A percentile compares a stretch with the other conserved stretches of the same genome.
phyloP scores from a whole-genome alignment of 139 green algal species.

The Chlorella sp. region DNA sequence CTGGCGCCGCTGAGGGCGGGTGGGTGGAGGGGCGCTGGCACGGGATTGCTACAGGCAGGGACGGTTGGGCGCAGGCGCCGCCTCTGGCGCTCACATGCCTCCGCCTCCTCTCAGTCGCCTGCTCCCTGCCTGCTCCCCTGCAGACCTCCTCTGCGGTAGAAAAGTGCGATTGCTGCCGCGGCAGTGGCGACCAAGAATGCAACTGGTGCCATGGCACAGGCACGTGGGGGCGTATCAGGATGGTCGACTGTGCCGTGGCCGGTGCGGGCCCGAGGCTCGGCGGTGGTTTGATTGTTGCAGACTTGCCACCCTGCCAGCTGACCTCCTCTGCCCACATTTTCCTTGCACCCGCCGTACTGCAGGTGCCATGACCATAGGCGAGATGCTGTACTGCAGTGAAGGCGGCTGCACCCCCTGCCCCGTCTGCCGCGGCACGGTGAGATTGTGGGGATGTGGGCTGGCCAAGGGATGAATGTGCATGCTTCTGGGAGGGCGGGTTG shows the following conservation, averaged over 20 bases:
- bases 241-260: background rate
- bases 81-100: background rate
- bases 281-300: background rate
- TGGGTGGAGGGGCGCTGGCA: too few relatives aligned
- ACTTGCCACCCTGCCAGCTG: background rate
- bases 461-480: background rate
- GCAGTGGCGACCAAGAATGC: constrained; percentile 44
- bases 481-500: too few relatives aligned
- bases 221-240: background rate
- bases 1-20: too few relatives aligned
- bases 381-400: constrained; percentile 40
- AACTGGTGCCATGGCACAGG: constrained; percentile 49
- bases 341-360: background rate
- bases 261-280: background rate
- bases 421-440: constrained; percentile 38
- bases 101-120: background rate
- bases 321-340: background rate
- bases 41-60: too few relatives aligned
- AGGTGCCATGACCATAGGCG: constrained; percentile 40
- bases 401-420: constrained; percentile 39
- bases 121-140: background rate
- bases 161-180: constrained; percentile 18
- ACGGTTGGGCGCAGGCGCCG: too few relatives aligned
- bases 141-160: background rate
- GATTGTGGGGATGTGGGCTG: background rate